Evolutionary conservation across 2,329 filamentous ascomycete genomes (phyloP).

Genomic region (Paraconiothyrium sp.): DNA sequence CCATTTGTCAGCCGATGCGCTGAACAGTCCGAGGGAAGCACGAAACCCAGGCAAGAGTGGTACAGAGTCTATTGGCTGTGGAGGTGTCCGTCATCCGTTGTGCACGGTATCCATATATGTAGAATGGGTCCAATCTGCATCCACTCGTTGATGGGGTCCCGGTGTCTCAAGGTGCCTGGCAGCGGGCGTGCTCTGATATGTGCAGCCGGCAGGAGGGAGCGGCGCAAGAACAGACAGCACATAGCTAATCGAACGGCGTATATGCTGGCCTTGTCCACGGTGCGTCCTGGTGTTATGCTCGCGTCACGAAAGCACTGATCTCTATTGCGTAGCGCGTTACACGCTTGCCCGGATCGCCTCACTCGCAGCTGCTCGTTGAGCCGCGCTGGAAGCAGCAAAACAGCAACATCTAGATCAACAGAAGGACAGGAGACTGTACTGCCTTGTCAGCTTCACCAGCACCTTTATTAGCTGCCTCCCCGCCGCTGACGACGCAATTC

Average conservation of each 20-base stretch:
- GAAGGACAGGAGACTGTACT: neutral
- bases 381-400: neutral
- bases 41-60: neutral
- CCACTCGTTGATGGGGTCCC: slow-evolving; percentile 1
- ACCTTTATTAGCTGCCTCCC: neutral
- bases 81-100: neutral
- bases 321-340: slow-evolving; percentile 10
- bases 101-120: neutral
- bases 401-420: neutral
- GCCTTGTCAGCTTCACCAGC: neutral
- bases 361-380: neutral
- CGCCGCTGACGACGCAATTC: slow-evolving; percentile 11
- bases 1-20: neutral
- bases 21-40: neutral
- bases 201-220: too few species aligned
- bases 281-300: neutral
- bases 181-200: neutral
- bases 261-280: neutral
- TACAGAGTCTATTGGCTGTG: neutral
- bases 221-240: slow-evolving; percentile 8
- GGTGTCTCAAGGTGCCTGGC: neutral
- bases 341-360: neutral
- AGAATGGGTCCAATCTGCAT: neutral
- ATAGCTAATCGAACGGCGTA: neutral
- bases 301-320: slow-evolving; percentile 1